Base-by-base conservation (phyloP, 2,329 filamentous ascomycete genomes). In the Colletotrichum lupini region DNA sequence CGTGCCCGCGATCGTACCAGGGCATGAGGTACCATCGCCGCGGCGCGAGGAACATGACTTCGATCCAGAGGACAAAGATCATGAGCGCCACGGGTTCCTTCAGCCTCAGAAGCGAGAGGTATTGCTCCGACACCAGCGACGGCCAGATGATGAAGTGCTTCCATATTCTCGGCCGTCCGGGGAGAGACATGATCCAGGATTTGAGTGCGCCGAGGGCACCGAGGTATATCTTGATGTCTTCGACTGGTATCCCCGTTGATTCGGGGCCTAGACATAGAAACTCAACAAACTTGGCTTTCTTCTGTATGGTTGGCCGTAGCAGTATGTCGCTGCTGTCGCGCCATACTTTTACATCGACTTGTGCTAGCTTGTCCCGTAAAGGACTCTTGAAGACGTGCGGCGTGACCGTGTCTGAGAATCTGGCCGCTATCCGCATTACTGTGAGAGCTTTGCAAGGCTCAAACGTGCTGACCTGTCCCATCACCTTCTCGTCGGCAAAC, bases 91-190 rank as follows among this genome's bases (percentile, higher is more conserved):
- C 59, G 24, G 74, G 67, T 49, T 68, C 63, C 49, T 74, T 72
- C 8, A 49, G 35, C 30, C 57, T 28, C 1, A 75, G 26, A 1
- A 75, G 72, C 14, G 63, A 55, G 9, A 74, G 35, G 16, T 75
- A 75, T 24, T 72, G 67, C 35, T 74, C 67, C 37, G 72, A 71
- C 2, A 74, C 71, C 16, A 74, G 63, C 7, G 67, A 66, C 3
- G 74, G 74, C 74, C 74, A 75, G 2, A 73, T 49, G n/a, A 75
- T 74, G 52, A 75, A 74, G 53, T 75, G 71, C 32, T 73, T 74
- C 71, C 67, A 75, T 64, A 75, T 66, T 57, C 74, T 60, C 1
- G 74, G 74, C 1, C 74, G 55, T 2, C 74, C 74, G 5, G 74
- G 72, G 0, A 75, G 67, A 28, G 67, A 72, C 3, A 24, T 46